These are phyloP conservation scores for Penicillium longicatenatum DNA, from an alignment of 495 filamentous ascomycete species.

Conservation along the genomic window DNA sequence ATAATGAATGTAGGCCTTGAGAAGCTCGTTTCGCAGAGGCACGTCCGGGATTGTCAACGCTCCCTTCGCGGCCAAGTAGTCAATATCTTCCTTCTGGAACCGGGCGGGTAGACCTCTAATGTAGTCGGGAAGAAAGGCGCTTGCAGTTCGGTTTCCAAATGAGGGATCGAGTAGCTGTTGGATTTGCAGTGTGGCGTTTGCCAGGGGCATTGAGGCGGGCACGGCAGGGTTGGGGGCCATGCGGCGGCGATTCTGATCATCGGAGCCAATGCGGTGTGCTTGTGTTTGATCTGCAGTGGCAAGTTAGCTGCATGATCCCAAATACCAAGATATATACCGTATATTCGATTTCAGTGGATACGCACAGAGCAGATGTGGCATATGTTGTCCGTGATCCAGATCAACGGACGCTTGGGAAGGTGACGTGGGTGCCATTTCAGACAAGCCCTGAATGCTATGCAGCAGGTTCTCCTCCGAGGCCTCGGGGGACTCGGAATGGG, in stretches of 20 bases:
- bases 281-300: conserved; percentile 41
- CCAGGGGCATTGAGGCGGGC: conserved; percentile 40
- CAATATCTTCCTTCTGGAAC: conserved; percentile 71
- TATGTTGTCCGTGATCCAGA: conserved; percentile 48
- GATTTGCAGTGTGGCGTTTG: conserved; percentile 42
- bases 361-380: conserved; percentile 51
- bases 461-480: conserved; percentile 40
- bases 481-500: conserved; percentile 42
- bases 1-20: conserved; percentile 77
- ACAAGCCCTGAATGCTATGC: conserved; percentile 28
- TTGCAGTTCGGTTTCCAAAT: conserved; percentile 34
- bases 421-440: conserved; percentile 38
- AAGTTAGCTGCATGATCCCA: neutral
- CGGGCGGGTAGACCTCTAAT: conserved; percentile 71
- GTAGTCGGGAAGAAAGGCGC: conserved; percentile 61
- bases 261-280: conserved; percentile 34
- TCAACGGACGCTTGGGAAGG: conserved; percentile 46
- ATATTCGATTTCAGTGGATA: conserved; percentile 12
- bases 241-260: conserved; percentile 35
- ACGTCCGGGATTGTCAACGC: conserved; percentile 69
- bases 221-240: conserved; percentile 43
- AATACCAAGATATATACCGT: neutral
- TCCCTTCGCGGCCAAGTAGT: conserved; percentile 73
- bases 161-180: conserved; percentile 43
- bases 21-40: conserved; percentile 68